Conservation (phyloP, 2,329 filamentous ascomycete species). For the Trichoderma simmonsii region DNA sequence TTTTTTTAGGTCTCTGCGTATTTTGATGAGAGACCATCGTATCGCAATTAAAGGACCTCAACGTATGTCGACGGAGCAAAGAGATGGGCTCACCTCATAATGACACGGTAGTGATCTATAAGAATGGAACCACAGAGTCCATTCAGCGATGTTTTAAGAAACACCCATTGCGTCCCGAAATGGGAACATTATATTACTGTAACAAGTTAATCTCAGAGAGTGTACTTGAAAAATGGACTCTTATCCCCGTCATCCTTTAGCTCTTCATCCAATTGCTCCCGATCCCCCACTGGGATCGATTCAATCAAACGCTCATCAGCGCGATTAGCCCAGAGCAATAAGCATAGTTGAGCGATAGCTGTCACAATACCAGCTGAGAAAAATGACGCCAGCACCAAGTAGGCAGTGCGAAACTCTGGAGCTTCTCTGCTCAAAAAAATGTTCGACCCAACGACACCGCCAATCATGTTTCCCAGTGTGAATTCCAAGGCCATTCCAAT, state of each 20-base stretch:
- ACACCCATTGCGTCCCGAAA: not conserved
- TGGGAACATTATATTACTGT: not conserved
- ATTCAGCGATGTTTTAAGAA: not conserved
- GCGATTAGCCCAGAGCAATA: not conserved
- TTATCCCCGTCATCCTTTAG: not conserved
- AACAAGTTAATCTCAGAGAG: not conserved
- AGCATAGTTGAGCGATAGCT: not conserved
- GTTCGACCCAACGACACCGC: not conserved
- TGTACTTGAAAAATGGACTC: not conserved
- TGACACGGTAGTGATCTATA: not conserved
- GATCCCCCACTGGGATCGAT: not conserved
- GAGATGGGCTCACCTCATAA: not conserved
- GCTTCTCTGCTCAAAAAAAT: not conserved
- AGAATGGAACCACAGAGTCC: not conserved
- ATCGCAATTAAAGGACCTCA: not conserved
- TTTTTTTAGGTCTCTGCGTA: not conserved
- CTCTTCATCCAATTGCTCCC: not conserved
- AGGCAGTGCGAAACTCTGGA: not conserved
- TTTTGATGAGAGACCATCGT: not conserved
- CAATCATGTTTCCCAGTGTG: not conserved
- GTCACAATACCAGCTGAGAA: not conserved
- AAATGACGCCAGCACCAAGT: not conserved
- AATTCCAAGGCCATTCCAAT: not conserved
- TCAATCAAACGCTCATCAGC: not conserved
- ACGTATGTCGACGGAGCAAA: not conserved